Percentiles rank a stretch among this genome's conserved stretches.
Evolutionary conservation across 164 flowering plant species (phyloP).

Genomic region (Nelumbo lutea): DNA sequence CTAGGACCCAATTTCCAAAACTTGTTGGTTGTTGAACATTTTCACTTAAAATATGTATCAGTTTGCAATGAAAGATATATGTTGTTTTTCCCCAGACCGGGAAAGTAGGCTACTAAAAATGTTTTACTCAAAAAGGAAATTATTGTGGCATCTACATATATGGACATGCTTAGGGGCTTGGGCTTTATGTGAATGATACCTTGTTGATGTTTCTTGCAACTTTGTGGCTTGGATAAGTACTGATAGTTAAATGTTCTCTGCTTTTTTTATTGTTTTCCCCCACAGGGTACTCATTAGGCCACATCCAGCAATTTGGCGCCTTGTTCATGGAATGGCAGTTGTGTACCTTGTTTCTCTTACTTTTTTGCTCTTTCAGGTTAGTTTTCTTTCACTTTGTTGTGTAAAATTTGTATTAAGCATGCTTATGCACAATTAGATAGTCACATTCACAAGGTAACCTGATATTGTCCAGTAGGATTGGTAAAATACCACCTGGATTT

Average conservation of each 20-base stretch:
- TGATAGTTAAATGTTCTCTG: neutral
- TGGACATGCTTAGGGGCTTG: too few species aligned
- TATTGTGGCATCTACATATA: too few species aligned
- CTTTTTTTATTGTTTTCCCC: neutral
- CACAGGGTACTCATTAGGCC: constrained; percentile 88
- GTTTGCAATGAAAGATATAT: too few species aligned
- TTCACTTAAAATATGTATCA: too few species aligned
- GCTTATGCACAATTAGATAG: neutral
- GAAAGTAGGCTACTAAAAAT: too few species aligned
- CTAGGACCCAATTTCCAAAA: too few species aligned
- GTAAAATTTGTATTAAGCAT: neutral
- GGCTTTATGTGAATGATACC: too few species aligned
- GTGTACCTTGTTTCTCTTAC: constrained; percentile 90
- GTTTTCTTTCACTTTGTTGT: constrained; percentile 9
- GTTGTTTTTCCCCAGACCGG: too few species aligned
- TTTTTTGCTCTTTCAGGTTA: constrained; percentile 96
- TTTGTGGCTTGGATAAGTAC: neutral
- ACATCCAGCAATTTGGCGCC: constrained; percentile 98
- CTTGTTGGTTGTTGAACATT: too few species aligned
- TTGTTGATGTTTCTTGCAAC: neutral
- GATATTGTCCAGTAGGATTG: too few species aligned
- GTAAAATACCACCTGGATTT: too few species aligned
- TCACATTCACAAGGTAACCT: neutral
- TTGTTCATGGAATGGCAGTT: constrained; percentile 98
- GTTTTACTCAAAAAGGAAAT: too few species aligned